Base-by-base conservation (phyloP, 257 asterid species). In the Nicotiana noctiflora region DNA sequence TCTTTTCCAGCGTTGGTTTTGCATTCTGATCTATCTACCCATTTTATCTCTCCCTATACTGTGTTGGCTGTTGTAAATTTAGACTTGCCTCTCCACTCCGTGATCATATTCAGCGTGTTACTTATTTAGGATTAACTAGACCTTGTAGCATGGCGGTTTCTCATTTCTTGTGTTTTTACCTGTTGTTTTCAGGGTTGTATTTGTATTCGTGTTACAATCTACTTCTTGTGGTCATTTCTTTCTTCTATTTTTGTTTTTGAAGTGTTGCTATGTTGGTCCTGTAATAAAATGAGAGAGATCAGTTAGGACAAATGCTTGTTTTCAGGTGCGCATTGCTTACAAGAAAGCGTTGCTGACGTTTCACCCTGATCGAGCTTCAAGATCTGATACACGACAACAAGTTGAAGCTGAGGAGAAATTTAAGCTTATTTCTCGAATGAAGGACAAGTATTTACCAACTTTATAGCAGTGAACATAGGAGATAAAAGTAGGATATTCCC, bases 351-450 rank as follows among this genome's bases (percentile, higher is more conserved):
- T 93, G 83, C 79, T 93, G 83, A 83, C 93, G 14, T 91, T 93
- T 82, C 99, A 93, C 82, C 99, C 98, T 7, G 99, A 95, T 82
- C 92, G 97, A 79, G 94, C 97, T 83, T 84, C 90, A 29, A 83
- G 82, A 81, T 87, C 89, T 56, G 93, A 93, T 81, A 79, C 92
- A 53, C 91, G 90, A 19, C 89, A 87, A 76, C 94, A 89, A 82
- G 98, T 96, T 56, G 99, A 96, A 85, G 94, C 99, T 17, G 98
- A 96, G 88, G 99, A 96, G 86, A 96, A 92, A 83, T 93, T 94
- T 79, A 96, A 96, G 93, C 95, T 96, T 82, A 88, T 95, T 32
- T 88, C 89, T 74, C 93, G 97, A 49, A 84, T 92, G 88, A 92
- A 90, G 90, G 97, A 93, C 87, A 93, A 90, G 84, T 89, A 87